Evolutionary conservation across 208 protist species (phyloP), one percentile per base, ranked within the genome.

Genomic region (Tritrichomonas musculus): DNA sequence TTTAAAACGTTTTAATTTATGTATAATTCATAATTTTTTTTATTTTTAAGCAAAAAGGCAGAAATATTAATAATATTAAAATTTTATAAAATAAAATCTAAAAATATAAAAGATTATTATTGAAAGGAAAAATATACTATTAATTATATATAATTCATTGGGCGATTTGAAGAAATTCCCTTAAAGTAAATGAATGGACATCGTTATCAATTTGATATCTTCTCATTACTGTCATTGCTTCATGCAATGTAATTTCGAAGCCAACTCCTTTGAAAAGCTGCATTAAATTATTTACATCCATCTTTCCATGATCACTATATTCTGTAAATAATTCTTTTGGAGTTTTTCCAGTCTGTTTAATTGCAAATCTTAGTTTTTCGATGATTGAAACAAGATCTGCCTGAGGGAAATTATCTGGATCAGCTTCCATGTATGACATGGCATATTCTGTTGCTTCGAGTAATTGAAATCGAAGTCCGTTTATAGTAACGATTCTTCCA

Each of bases 331-430:
- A 57, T 17, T 88, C 77, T 22, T 44, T 88, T 41, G 77, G 17
- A 33, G 44, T 47, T 50, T 88, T 88, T 20, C 77, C 77, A 33
- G 47, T 20, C 47, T 22, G 11, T 47, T 57, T 88, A 20, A 55
- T 30, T 22, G 25, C 41, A 9, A 22, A 25, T 14, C 77, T 53
- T 44, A 88, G 44, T 11, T 57, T 47, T 0, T 44, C 41, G 14
- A 88, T 20, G 27, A 88, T 88, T 57, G 14, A 2, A 27, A 53
- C 27, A 3, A 88, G 30, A 36, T 88, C 77, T 39, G 77, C 41
- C 47, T 88, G 77, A 22, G 77, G 77, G 77, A 88, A 88, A 47
- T 47, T 53, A 36, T 88, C 77, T 60, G 77, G 77, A 39, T 88
- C 77, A 17, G 77, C 77, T 39, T 88, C 77, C 77, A 88, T 88